These are phyloP conservation scores for barley (Hordeum vulgare) DNA, from an alignment of 176 grass and related monocot species.

Conservation along the genomic window DNA sequence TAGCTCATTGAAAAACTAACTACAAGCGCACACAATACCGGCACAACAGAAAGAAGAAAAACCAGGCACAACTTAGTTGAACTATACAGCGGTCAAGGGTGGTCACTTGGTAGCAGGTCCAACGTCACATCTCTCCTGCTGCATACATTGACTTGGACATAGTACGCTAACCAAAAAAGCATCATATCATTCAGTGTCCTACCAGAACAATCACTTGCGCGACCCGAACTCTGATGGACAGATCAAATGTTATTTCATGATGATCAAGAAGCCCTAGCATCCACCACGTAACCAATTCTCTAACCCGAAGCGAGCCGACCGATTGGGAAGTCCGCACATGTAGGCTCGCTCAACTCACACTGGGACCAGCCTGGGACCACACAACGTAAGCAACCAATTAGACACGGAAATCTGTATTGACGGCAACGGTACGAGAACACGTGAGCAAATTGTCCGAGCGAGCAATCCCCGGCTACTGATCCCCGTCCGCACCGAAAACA, in stretches of 20 bases:
- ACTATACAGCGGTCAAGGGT: neutral
- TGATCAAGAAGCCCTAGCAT: neutral
- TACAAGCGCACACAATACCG: neutral
- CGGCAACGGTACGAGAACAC: neutral
- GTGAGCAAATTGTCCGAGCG: constrained; percentile 15
- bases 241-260: neutral
- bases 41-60: neutral
- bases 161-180: neutral
- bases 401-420: constrained; percentile 15
- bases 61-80: neutral
- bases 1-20: neutral
- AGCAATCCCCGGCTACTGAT: neutral
- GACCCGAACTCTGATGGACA: neutral
- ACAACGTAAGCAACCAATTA: neutral
- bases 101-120: neutral
- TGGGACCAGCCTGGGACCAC: constrained; percentile 8
- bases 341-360: neutral
- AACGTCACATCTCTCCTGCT: neutral
- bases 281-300: constrained; percentile 1
- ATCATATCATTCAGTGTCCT: neutral
- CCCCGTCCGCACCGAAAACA: neutral
- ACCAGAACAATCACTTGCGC: neutral
- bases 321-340: constrained; percentile 21
- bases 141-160: neutral
- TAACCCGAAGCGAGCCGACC: neutral